A percentile compares a stretch with the other conserved stretches of the same genome.
phyloP scores from a whole-genome alignment of 2,329 filamentous ascomycete species.

The Xylaria multiplex region DNA sequence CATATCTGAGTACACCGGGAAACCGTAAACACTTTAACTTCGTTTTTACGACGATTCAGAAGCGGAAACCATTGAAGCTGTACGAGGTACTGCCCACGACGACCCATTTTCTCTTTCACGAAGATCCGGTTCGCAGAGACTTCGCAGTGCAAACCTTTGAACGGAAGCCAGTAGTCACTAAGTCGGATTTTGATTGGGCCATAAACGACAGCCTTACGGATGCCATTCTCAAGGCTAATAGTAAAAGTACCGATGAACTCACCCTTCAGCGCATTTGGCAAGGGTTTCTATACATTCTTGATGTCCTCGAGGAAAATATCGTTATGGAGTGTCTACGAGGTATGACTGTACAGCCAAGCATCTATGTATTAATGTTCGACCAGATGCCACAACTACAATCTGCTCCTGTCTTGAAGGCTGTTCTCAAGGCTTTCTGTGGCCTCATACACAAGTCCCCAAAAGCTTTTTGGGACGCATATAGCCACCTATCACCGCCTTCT shows the following conservation, averaged over 20 bases:
- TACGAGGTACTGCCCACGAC: slow-evolving; percentile 81
- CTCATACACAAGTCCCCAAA: slow-evolving; percentile 79
- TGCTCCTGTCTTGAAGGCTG: slow-evolving; percentile 70
- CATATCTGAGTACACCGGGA: slow-evolving; percentile 71
- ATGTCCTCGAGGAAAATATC: slow-evolving; percentile 75
- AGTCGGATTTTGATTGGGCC: slow-evolving; percentile 86
- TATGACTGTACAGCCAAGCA: slow-evolving; percentile 80
- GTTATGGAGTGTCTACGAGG: slow-evolving; percentile 82
- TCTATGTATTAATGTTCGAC: slow-evolving; percentile 69
- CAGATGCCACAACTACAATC: slow-evolving; percentile 63
- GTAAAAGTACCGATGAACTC: slow-evolving; percentile 52
- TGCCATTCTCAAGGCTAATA: slow-evolving; percentile 71
- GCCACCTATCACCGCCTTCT: slow-evolving; percentile 79
- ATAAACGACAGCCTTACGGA: slow-evolving; percentile 77
- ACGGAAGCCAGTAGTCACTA: slow-evolving; percentile 70
- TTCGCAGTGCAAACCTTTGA: slow-evolving; percentile 78
- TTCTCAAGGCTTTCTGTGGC: slow-evolving; percentile 75
- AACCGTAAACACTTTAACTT: slow-evolving; percentile 74
- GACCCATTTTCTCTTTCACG: slow-evolving; percentile 84
- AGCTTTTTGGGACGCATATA: slow-evolving; percentile 90
- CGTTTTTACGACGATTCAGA: slow-evolving; percentile 83
- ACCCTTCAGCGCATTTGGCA: slow-evolving; percentile 81
- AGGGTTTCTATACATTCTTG: slow-evolving; percentile 78
- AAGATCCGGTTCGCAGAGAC: slow-evolving; percentile 67
- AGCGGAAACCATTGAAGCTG: slow-evolving; percentile 80